These are phyloP conservation scores for Sphaerulina vaccinii DNA, from an alignment of 2,329 filamentous ascomycete genomes.

Conservation along the genomic window DNA sequence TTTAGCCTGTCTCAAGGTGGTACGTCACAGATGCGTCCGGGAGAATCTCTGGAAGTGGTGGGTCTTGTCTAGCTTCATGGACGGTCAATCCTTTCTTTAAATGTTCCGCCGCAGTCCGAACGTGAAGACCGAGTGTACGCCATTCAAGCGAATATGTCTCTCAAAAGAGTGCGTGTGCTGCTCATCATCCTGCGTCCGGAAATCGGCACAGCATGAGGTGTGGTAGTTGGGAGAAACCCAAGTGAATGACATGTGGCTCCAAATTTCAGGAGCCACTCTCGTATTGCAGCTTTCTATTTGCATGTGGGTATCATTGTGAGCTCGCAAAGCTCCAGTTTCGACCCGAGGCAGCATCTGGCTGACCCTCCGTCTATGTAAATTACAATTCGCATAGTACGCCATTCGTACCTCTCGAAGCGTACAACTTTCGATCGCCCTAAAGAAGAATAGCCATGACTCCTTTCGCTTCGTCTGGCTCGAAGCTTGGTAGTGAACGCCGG, in stretches of 20 bases:
- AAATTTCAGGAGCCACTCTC: not conserved
- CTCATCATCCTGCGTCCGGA: no score
- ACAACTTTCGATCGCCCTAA: not conserved
- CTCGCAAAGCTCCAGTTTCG: not conserved
- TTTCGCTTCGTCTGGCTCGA: slow-evolving; percentile 24
- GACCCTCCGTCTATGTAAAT: slow-evolving; percentile 8
- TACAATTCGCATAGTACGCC: not conserved
- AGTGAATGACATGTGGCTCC: no score
- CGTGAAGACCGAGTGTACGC: not conserved
- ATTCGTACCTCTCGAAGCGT: slow-evolving; percentile 1
- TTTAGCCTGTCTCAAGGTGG: no score
- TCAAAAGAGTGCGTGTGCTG: no score
- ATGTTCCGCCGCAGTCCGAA: not conserved
- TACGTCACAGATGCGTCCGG: no score
- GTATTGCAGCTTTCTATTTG: not conserved
- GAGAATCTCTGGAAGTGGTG: not conserved
- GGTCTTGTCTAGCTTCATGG: not conserved
- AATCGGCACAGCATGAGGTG: no score
- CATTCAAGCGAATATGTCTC: not conserved
- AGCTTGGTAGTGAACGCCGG: slow-evolving; percentile 17
- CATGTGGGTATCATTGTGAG: slow-evolving; percentile 2
- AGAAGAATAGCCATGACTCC: slow-evolving; percentile 2
- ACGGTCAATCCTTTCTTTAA: not conserved
- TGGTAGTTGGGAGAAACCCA: no score
- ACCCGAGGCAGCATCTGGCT: slow-evolving; percentile 7